Base-by-base conservation (phyloP, 768 basidiomycete genomes). In the Inosperma sp. region DNA sequence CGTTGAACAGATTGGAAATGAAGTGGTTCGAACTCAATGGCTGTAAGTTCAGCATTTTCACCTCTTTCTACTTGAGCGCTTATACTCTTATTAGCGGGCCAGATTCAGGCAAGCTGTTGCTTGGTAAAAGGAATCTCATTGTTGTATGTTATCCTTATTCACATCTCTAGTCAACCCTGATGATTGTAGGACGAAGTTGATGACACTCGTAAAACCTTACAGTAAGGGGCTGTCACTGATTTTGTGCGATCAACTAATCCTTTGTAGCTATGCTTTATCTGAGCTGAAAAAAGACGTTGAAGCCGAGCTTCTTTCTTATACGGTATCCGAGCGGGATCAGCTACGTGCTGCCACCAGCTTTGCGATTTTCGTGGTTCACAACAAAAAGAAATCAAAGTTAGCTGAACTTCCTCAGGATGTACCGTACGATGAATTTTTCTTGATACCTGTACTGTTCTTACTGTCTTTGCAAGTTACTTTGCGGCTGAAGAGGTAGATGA, bases 11-110 rank as follows among this genome's bases (percentile, higher is more conserved):
- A 77, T 93, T 44, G 89, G 89, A 42, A 78, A 72, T 52, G 85
- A 96, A 65, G 91, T 99, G 56, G 74, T 96, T 59, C 80, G 94
- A 48, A 99, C 94, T 13, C 96, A 99, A 68, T 99, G 96, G 96
- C 73, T 98, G 88, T 89, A 66, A 64, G 86, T 72, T 26, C 16
- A 26, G 7, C 41, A 7, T 26, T 23, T 4, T 12, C n/a, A 7
- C 34, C 37, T 9, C 6, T 25, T 41, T 19, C 25, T 5, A 19
- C 26, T 22, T 30, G 27, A 27, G 29, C 5, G 17, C 16, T 49
- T 43, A 13, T 34, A 14, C 53, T 27, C 19, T 55, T 19, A 6
- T 36, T 57, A 86, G 84, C 33, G 84, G 85, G 10, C 77, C 83
- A 2, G 78, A 88, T 49, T 64, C 83, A 0, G 80, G 79, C 30